These are phyloP conservation scores for Nyssa sinensis DNA, from an alignment of 148 eudicot species.

Conservation along the genomic window DNA sequence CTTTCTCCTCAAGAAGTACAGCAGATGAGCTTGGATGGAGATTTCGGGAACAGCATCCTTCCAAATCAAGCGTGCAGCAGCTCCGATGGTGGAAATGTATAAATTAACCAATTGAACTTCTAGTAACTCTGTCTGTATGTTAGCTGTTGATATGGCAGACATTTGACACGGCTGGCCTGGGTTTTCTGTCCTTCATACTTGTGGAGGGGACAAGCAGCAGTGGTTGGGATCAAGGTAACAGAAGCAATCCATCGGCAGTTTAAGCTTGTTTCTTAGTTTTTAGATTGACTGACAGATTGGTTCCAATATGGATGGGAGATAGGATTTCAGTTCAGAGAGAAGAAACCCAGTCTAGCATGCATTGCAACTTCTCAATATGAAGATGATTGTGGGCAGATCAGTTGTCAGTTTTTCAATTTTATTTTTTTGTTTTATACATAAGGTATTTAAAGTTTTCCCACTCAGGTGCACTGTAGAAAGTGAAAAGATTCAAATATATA, in stretches of 20 bases:
- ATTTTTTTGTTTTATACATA: not conserved
- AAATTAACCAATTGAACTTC: constrained; percentile 6
- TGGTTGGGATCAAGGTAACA: not conserved
- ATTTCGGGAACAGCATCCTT: constrained; percentile 63
- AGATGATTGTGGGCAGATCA: not conserved
- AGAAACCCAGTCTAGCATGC: not conserved
- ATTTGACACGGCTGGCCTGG: too few relatives aligned
- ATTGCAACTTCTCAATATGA: not conserved
- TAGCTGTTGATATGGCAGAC: not conserved
- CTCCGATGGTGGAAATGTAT: constrained; percentile 78
- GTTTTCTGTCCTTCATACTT: not conserved
- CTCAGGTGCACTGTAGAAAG: constrained; percentile 7
- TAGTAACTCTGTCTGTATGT: not conserved
- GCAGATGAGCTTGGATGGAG: constrained; percentile 96
- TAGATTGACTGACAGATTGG: not conserved
- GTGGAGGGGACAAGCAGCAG: not conserved
- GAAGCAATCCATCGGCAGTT: not conserved
- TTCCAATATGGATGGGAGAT: not conserved
- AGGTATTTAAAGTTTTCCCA: not conserved
- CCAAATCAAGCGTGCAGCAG: constrained; percentile 92
- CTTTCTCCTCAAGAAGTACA: constrained; percentile 98
- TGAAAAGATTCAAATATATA: constrained; percentile 6
- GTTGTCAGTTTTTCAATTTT: not conserved
- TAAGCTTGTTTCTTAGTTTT: constrained; percentile 1
- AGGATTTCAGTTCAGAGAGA: not conserved